Percentiles rank a stretch among this genome's conserved stretches.
phyloP scores from a whole-genome alignment of 106 monocot species.

The Acorus gramineus region DNA sequence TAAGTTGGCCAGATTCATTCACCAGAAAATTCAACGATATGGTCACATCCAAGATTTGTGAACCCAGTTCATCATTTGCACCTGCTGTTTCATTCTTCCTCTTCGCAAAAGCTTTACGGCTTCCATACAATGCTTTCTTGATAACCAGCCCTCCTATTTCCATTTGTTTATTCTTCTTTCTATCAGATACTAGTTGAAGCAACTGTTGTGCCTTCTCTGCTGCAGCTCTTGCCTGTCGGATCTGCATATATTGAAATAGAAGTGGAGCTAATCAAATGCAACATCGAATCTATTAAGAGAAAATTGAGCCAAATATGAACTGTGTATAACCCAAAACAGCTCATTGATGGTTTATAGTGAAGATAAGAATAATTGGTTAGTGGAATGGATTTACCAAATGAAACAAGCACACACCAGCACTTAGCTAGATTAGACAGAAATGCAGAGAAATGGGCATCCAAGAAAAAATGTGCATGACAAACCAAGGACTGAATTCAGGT shows the following conservation, averaged over 20 bases:
- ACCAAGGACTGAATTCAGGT: too few relatives aligned
- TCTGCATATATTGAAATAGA: constrained; percentile 27
- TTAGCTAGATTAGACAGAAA: too few relatives aligned
- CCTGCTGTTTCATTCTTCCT: constrained; percentile 25
- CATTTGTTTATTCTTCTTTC: constrained; percentile 78
- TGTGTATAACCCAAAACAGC: background rate
- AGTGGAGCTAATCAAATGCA: background rate
- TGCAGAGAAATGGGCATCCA: too few relatives aligned
- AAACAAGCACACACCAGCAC: too few relatives aligned
- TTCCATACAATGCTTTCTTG: constrained; percentile 78
- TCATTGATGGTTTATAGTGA: too few relatives aligned
- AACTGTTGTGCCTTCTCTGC: constrained; percentile 82
- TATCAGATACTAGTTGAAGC: constrained; percentile 61
- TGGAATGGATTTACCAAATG: too few relatives aligned
- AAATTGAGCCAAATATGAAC: background rate
- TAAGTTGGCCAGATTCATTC: constrained; percentile 64
- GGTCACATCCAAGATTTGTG: constrained; percentile 76
- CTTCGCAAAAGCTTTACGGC: constrained; percentile 30
- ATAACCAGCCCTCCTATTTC: constrained; percentile 79
- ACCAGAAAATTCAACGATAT: constrained; percentile 83
- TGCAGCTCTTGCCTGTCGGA: constrained; percentile 62
- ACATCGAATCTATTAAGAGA: background rate
- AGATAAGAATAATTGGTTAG: too few relatives aligned
- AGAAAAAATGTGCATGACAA: too few relatives aligned
- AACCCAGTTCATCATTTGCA: constrained; percentile 33